Evolutionary conservation across 2,329 filamentous ascomycete species (phyloP), one percentile per base, ranked within the genome.

Genomic region (Colletotrichum tropicale): DNA sequence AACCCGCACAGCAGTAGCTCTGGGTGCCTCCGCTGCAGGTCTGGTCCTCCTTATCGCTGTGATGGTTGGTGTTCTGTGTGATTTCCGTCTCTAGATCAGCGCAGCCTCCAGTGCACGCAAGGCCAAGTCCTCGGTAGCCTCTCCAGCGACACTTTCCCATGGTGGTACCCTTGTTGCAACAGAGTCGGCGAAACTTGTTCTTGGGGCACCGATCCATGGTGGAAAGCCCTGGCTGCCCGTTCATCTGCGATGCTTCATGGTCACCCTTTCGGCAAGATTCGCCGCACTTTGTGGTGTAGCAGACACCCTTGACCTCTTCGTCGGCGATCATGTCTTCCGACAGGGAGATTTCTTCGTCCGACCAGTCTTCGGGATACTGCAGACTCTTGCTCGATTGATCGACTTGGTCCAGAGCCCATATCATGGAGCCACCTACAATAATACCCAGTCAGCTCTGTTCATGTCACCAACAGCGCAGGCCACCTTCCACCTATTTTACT

Each of bases 1-100:
- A 85, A 4, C 81, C 82, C 6, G 74, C 74, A 52, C 81, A 83
- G 58, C 81, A 82, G 58, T 80, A 83, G 43, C 78, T 81, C 64
- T 82, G 81, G 1, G 77, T 70, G 18, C 81, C 81, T 13, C 81
- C 81, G 16, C 71, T 80, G 70, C 83, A 84, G 10, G 77, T 81
- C 32, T 82, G 79, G 43, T 84, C 83, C 8, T 75, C 75, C 26
- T 80, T 80, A 18, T 79, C 78, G 34, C 76, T 77, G 43, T 61
- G 58, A 61, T 61, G 58, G 26, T 83, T 84, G 8, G 80, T 83
- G 70, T 84, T 79, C 18, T 76, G 76, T 3, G 75, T 73, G 9
- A 84, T 43, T 56, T 83, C 80, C 1, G 80, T 82, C 69, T 84
- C 83, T 43, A 76, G 78, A 55, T 79, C 78, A 24, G 67, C 80